These are phyloP conservation scores for Flaveria trinervia DNA, from an alignment of 129 eudicot species.

Conservation along the genomic window DNA sequence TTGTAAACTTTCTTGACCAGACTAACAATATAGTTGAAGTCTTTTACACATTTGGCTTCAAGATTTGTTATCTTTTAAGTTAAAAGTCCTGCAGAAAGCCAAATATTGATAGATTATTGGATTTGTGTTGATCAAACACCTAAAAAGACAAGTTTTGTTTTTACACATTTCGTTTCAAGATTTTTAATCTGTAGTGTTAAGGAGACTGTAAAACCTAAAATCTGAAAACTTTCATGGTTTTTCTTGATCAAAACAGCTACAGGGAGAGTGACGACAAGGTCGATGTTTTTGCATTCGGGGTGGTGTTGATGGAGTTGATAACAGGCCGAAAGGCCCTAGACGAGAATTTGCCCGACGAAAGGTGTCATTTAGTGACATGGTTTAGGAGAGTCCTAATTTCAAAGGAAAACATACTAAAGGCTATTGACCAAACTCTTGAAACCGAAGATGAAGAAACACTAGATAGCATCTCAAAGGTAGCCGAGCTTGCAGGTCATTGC, in stretches of 20 bases:
- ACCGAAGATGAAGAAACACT: slow-evolving; percentile 54
- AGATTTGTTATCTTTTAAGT: background rate
- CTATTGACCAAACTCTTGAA: slow-evolving; percentile 52
- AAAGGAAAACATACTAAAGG: slow-evolving; percentile 48
- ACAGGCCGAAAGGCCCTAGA: slow-evolving; percentile 62
- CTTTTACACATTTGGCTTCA: background rate
- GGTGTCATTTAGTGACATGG: slow-evolving; percentile 63
- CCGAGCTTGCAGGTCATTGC: slow-evolving; percentile 67
- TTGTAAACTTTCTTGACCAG: background rate
- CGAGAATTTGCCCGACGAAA: slow-evolving; percentile 48
- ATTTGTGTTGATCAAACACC: background rate
- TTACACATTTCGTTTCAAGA: slow-evolving; percentile 5
- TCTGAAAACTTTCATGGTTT: background rate
- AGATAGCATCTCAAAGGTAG: slow-evolving; percentile 54
- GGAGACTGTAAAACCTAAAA: background rate
- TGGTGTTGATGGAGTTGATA: slow-evolving; percentile 60
- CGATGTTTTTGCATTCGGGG: slow-evolving; percentile 62
- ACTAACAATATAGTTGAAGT: background rate
- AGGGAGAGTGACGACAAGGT: slow-evolving; percentile 66
- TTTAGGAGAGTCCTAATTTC: slow-evolving; percentile 50
- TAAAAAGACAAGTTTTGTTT: background rate
- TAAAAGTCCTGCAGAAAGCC: background rate
- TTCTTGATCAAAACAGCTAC: slow-evolving; percentile 42
- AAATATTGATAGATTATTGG: background rate
- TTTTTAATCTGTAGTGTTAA: background rate